Evolutionary conservation across 306 rosid species (phyloP), one percentile per base, ranked within the genome.

Genomic region (Glycyrrhiza uralensis): DNA sequence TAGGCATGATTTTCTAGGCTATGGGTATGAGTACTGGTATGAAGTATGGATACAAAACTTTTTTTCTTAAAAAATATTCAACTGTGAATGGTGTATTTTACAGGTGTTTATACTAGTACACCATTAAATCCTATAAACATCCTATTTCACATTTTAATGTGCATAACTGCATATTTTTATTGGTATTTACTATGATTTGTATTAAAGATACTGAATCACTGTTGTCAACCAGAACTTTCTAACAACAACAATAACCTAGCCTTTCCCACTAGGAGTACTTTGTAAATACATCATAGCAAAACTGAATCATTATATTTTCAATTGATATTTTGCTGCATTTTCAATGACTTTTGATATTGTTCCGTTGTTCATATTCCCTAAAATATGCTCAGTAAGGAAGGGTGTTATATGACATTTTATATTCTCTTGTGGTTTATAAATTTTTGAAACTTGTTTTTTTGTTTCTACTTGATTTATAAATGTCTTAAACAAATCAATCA

Each of bases 181-280:
- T 69, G 58, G 50, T 69, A 17, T 47, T 1, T 56, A 38, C 66
- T 39, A 49, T 66, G 66, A 35, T 41, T 59, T 70, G 41, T 73
- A 10, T 15, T 14, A 15, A n/a, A 20, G n/a, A 32, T 42, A 7
- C 47, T 24, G 15, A 36, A 18, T 65, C 28, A 13, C 22, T 56
- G 18, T 45, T 39, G 52, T 59, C 44, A 19, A 29, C 57, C 22
- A 24, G 14, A 59, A n/a, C 23, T 30, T 41, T 15, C 1, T 9
- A 38, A 38, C 44, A 38, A 11, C 44, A 38, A 38, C 44, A 38
- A 11, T n/a, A 38, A 10, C n/a, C 44, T 2, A 38, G 44, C 44
- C 44, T 38, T 38, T 38, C 1, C 6, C 36, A 38, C 1, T 38
- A 4, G 13, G 44, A 9, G 13, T 38, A 12, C 14, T 38, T 38